Evolutionary conservation across 2,329 filamentous ascomycete species (phyloP).

Genomic region (Alternaria sp.): DNA sequence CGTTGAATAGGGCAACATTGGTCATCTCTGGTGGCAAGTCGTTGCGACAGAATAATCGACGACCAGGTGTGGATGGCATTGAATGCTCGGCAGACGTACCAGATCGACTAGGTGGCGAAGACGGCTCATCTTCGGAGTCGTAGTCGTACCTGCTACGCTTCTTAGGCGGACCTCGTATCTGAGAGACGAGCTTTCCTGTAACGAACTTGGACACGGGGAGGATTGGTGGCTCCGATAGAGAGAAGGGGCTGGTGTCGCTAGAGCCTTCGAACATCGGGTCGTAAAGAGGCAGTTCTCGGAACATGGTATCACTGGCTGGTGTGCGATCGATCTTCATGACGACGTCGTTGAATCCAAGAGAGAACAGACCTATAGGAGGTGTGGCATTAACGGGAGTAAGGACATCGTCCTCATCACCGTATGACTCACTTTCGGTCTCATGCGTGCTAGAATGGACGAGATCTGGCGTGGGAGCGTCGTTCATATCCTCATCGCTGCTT

Average conservation of each 20-base stretch:
- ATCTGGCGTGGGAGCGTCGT: constrained; percentile 52
- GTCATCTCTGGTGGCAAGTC: constrained; percentile 73
- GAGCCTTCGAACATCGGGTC: constrained; percentile 54
- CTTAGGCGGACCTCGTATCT: constrained; percentile 69
- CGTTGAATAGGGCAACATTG: constrained; percentile 86
- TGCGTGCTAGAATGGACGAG: constrained; percentile 49
- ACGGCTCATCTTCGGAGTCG: constrained; percentile 71
- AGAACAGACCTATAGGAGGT: constrained; percentile 82
- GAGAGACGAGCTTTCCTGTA: constrained; percentile 78
- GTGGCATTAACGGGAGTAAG: constrained; percentile 54
- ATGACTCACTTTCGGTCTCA: constrained; percentile 52
- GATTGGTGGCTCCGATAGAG: constrained; percentile 62
- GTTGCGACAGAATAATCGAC: constrained; percentile 50
- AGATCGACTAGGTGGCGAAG: constrained; percentile 48
- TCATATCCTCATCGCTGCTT: constrained; percentile 43
- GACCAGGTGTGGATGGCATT: constrained; percentile 52
- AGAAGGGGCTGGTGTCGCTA: constrained; percentile 44
- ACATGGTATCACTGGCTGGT: constrained; percentile 75
- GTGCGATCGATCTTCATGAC: constrained; percentile 81
- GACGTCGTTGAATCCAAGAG: constrained; percentile 81
- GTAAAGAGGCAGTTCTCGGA: constrained; percentile 84
- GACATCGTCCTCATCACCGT: constrained; percentile 52
- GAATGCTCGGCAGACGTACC: constrained; percentile 55
- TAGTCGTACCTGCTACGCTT: constrained; percentile 89
- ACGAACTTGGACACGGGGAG: constrained; percentile 88